phyloP scores from a whole-genome alignment of 108 stramenopile species.

The Skeletonema grethae region DNA sequence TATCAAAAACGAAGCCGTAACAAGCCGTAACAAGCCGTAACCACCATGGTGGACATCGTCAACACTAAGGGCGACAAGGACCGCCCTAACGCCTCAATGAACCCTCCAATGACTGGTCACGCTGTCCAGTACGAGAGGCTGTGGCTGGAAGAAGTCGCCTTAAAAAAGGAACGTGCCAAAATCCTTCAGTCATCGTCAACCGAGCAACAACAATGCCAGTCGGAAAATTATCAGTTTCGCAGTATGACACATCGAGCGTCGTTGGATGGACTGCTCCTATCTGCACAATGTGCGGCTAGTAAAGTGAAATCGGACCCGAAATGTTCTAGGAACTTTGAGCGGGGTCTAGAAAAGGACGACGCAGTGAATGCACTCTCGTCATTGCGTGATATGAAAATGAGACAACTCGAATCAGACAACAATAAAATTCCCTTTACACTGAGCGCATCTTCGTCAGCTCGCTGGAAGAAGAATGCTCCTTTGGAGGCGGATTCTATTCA shows the following conservation, averaged over 20 bases:
- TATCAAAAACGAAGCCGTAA: neutral
- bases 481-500: neutral
- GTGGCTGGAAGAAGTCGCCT: constrained; percentile 26
- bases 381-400: constrained; percentile 24
- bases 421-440: constrained; percentile 14
- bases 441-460: neutral
- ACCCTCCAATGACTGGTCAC: constrained; percentile 28
- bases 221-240: constrained; percentile 17
- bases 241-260: constrained; percentile 36
- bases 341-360: constrained; percentile 15
- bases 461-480: neutral
- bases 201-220: constrained; percentile 5
- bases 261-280: constrained; percentile 26
- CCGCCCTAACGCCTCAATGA: neutral
- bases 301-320: constrained; percentile 1
- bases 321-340: constrained; percentile 5
- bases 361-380: constrained; percentile 23
- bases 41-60: neutral
- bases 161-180: constrained; percentile 15
- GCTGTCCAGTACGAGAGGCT: constrained; percentile 33
- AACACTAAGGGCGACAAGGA: neutral
- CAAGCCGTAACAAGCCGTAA: no score
- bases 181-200: neutral
- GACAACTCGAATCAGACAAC: constrained; percentile 22
- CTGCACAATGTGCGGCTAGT: constrained; percentile 23